phyloP scores from a whole-genome alignment of 441 rosid genomes.

The Mallotus repandus region DNA sequence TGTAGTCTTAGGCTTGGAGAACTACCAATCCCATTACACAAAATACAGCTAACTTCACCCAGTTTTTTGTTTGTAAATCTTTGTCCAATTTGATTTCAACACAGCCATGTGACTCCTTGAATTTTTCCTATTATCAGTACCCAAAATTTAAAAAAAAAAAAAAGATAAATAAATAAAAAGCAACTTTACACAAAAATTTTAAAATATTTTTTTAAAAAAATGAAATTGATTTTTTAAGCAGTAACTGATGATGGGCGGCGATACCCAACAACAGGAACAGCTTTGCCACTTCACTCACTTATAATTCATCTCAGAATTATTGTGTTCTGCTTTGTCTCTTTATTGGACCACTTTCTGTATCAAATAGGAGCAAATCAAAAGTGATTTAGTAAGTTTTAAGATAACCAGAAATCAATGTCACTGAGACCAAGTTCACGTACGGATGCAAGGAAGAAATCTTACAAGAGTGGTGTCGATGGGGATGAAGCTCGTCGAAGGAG shows the following conservation, averaged over 20 bases:
- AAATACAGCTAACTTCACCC: too few species aligned
- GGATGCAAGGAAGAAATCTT: conserved; percentile 8
- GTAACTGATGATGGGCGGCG: conserved; percentile 1
- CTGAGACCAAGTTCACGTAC: conserved; percentile 16
- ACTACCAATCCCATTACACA: too few species aligned
- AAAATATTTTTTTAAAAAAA: neutral
- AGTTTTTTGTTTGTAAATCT: neutral
- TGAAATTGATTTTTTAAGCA: neutral
- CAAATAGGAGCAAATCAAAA: neutral
- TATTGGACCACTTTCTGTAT: neutral
- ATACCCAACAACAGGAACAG: conserved; percentile 7
- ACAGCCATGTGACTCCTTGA: neutral
- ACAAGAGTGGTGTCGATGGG: conserved; percentile 14
- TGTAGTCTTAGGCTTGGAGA: too few species aligned
- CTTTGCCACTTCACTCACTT: neutral
- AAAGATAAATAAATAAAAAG: too few species aligned
- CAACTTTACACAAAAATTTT: neutral
- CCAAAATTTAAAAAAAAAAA: too few species aligned
- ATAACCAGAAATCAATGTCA: neutral
- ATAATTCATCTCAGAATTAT: conserved; percentile 1
- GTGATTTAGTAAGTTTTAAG: neutral
- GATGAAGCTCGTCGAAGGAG: conserved; percentile 16
- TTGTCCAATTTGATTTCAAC: neutral
- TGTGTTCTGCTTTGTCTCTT: neutral
- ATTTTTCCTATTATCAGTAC: neutral